phyloP scores from a whole-genome alignment of 169 alveolate species.

The Plasmodium falciparum region DNA sequence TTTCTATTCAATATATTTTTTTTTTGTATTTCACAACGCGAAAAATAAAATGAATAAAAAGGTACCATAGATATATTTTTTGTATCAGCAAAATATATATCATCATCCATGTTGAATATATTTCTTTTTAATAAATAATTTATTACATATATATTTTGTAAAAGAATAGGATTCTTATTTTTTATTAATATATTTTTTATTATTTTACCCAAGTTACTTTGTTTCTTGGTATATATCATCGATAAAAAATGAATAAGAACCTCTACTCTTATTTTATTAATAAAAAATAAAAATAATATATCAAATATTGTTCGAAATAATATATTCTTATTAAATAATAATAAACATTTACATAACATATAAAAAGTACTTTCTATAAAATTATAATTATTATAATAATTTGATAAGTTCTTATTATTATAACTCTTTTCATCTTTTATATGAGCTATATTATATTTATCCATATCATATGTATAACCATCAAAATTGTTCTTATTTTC shows the following conservation, averaged over 20 bases:
- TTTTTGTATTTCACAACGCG: neutral
- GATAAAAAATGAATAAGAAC: constrained; percentile 1
- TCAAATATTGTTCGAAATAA: constrained; percentile 31
- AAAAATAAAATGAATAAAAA: constrained; percentile 38
- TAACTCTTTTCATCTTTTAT: neutral
- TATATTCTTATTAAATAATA: constrained; percentile 17
- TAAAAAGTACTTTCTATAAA: constrained; percentile 33
- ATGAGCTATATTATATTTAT: neutral
- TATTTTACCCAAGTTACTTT: constrained; percentile 11
- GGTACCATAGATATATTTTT: constrained; percentile 6
- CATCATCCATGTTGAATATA: neutral
- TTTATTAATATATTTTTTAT: constrained; percentile 28
- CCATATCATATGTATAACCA: neutral
- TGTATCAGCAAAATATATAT: neutral
- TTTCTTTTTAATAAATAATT: constrained; percentile 54
- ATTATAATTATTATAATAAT: constrained; percentile 16
- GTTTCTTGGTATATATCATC: constrained; percentile 8
- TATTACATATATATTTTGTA: constrained; percentile 8
- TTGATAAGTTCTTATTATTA: neutral
- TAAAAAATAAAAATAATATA: constrained; percentile 43
- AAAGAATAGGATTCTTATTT: neutral
- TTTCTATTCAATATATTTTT: neutral
- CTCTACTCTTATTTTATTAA: constrained; percentile 15
- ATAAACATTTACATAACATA: constrained; percentile 40
- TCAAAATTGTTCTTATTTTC: neutral